Evolutionary conservation across 345 rosid species (phyloP).

Genomic region (Rubroshorea leprosula): DNA sequence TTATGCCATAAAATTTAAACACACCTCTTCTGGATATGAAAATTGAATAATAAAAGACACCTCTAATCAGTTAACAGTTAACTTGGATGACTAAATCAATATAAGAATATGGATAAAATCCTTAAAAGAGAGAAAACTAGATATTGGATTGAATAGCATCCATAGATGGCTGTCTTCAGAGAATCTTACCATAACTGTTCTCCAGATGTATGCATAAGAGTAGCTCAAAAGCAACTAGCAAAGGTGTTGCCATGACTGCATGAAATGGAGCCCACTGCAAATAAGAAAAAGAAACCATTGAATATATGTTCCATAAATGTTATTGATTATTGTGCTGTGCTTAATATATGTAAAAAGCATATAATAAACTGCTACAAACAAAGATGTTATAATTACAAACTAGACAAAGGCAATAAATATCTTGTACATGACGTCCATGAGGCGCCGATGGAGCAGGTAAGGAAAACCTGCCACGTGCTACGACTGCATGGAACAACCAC

Average conservation of each 20-base stretch:
- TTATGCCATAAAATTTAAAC: too few species aligned
- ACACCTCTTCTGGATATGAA: too few species aligned
- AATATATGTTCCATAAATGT: neutral
- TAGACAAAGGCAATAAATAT: conserved; percentile 1
- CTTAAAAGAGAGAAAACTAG: neutral
- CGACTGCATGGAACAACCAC: conserved; percentile 79
- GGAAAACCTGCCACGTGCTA: conserved; percentile 85
- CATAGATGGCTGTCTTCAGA: conserved; percentile 6
- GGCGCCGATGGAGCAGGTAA: conserved; percentile 89
- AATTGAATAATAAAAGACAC: too few species aligned
- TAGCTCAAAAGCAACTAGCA: conserved; percentile 80
- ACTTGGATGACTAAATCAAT: too few species aligned
- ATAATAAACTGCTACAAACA: conserved; percentile 1
- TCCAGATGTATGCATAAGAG: conserved; percentile 74
- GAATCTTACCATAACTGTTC: conserved; percentile 44
- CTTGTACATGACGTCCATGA: conserved; percentile 66
- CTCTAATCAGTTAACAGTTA: too few species aligned
- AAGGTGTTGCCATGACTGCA: conserved; percentile 63
- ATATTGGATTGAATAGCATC: neutral
- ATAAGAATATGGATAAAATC: neutral
- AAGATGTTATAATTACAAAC: conserved; percentile 4
- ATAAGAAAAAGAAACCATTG: conserved; percentile 14
- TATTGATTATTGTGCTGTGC: neutral
- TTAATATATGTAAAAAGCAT: neutral
- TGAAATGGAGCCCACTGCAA: conserved; percentile 95